Evolutionary conservation across 306 rosid genomes (phyloP).

Genomic region (Glycyrrhiza uralensis): DNA sequence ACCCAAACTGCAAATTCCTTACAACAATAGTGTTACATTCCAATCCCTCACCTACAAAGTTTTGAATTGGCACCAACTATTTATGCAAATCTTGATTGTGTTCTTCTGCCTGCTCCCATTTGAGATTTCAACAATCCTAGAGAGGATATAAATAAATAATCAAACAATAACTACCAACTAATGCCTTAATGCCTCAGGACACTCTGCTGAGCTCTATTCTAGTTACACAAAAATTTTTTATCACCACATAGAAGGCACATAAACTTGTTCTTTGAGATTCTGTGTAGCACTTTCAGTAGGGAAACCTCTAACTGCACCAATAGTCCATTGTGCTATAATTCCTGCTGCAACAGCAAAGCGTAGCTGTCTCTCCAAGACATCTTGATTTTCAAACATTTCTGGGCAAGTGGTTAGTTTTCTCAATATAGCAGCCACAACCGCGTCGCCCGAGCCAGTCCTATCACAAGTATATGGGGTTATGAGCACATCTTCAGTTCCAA

Average conservation of each 20-base stretch:
- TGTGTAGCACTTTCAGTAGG: constrained; percentile 97
- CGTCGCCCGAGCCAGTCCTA: constrained; percentile 97
- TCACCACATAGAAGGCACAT: constrained; percentile 94
- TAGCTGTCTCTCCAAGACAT: constrained; percentile 71
- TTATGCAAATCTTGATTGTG: not conserved
- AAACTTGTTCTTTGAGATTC: constrained; percentile 96
- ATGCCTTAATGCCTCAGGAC: not conserved
- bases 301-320: constrained; percentile 82
- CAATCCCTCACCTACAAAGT: constrained; percentile 33
- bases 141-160: not conserved
- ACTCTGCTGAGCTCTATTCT: constrained; percentile 3
- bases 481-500: constrained; percentile 94
- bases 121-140: constrained; percentile 6
- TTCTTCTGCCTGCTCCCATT: constrained; percentile 10
- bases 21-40: constrained; percentile 26
- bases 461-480: constrained; percentile 92
- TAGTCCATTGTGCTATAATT: constrained; percentile 92
- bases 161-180: constrained; percentile 20
- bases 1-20: constrained; percentile 1
- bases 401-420: constrained; percentile 82
- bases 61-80: constrained; percentile 18
- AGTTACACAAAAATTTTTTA: not conserved
- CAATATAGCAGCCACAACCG: constrained; percentile 81
- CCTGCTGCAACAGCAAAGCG: constrained; percentile 91
- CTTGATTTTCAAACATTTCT: constrained; percentile 74